Percentiles rank a stretch among this genome's conserved stretches.
Evolutionary conservation across 2,329 filamentous ascomycete genomes (phyloP).

Genomic region (Xylariaceae sp.): DNA sequence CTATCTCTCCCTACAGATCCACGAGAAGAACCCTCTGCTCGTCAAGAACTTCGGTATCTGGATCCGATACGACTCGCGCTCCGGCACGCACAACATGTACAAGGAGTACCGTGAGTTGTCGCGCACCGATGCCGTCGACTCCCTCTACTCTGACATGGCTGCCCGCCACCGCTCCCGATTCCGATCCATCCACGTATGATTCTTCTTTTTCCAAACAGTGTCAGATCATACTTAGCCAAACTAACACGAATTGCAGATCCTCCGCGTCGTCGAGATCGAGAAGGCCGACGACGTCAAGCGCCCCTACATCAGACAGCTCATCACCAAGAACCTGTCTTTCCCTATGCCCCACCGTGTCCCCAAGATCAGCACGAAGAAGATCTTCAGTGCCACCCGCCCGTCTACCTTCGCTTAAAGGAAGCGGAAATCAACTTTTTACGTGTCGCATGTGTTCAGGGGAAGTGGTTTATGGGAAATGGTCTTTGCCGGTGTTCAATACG

Average conservation of each 20-base stretch:
- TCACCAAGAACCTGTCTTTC: constrained; percentile 94
- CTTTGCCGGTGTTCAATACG: constrained; percentile 59
- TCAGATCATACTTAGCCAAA: not conserved
- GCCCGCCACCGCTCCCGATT: constrained; percentile 97
- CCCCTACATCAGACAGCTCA: constrained; percentile 98
- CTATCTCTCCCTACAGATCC: constrained; percentile 60
- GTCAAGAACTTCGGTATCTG: constrained; percentile 99
- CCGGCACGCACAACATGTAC: constrained; percentile 99
- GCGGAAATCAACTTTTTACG: constrained; percentile 39
- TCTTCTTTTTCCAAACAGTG: not conserved
- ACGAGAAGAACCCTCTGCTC: constrained; percentile 98
- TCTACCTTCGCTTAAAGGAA: constrained; percentile 89
- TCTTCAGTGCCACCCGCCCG: constrained; percentile 90
- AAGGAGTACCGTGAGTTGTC: constrained; percentile 99
- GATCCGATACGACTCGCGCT: constrained; percentile 99
- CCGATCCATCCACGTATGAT: constrained; percentile 92
- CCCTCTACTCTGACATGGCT: constrained; percentile 99
- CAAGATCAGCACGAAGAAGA: constrained; percentile 79
- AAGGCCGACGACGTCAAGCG: constrained; percentile 93
- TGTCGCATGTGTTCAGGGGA: constrained; percentile 35
- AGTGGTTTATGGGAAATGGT: constrained; percentile 46
- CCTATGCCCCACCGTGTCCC: constrained; percentile 94
- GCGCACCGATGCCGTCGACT: constrained; percentile 89
- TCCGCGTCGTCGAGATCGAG: constrained; percentile 96
- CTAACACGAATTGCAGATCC: constrained; percentile 61